Percentiles rank a stretch among this genome's conserved stretches.
Conservation (phyloP, 768 basidiomycete species). For the Pleurotus cornucopiae region DNA sequence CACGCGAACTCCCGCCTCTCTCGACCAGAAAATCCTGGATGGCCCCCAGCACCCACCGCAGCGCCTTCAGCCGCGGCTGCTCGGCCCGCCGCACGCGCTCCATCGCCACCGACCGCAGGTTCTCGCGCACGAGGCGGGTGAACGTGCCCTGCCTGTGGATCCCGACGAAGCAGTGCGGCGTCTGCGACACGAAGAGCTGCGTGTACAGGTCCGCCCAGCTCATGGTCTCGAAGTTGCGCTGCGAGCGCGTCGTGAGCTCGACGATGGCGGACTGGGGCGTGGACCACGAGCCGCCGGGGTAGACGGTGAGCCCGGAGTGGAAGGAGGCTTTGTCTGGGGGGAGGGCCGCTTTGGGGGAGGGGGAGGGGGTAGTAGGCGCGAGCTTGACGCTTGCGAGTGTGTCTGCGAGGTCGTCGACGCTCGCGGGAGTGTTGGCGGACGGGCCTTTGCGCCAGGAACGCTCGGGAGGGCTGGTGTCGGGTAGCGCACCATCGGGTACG, state of each 20-base stretch:
- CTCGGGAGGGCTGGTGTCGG: constrained; percentile 12
- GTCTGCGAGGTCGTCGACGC: constrained; percentile 30
- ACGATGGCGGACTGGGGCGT: constrained; percentile 40
- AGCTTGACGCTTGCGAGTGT: constrained; percentile 29
- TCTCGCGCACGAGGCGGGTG: constrained; percentile 31
- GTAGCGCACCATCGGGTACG: constrained; percentile 22
- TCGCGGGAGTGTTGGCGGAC: constrained; percentile 9
- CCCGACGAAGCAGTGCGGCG: constrained; percentile 54
- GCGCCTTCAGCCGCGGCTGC: constrained; percentile 32
- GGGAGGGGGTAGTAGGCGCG: constrained; percentile 9
- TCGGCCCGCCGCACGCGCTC: constrained; percentile 23
- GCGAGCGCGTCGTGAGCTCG: constrained; percentile 43
- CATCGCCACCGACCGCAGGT: constrained; percentile 37
- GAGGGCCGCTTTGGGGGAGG: background rate
- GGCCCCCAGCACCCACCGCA: constrained; percentile 33
- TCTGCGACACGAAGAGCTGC: constrained; percentile 69
- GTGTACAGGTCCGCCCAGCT: constrained; percentile 63
- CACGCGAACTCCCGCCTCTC: constrained; percentile 45
- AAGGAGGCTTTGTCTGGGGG: background rate
- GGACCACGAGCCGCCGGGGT: constrained; percentile 25
- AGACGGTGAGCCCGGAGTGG: constrained; percentile 10
- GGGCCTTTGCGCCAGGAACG: background rate
- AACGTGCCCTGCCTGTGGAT: constrained; percentile 56
- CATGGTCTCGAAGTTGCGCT: constrained; percentile 22
- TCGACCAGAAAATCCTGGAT: constrained; percentile 48